phyloP scores from a whole-genome alignment of 495 filamentous ascomycete genomes.

The Massariosphaeria phaeospora region DNA sequence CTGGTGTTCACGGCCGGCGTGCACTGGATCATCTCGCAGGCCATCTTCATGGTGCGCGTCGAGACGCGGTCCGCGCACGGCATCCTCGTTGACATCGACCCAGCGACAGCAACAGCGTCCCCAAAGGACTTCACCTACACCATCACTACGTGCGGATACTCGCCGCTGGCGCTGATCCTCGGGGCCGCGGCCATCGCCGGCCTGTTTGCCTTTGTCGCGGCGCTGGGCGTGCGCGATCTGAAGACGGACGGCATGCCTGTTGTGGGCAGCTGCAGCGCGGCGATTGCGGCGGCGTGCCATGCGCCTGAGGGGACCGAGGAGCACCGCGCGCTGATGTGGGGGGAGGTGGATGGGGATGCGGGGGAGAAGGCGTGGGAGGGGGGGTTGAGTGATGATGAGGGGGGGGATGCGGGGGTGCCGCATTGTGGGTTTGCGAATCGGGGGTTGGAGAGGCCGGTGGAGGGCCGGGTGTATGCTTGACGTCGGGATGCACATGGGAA shows the following conservation, averaged over 20 bases:
- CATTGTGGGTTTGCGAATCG: too few relatives aligned
- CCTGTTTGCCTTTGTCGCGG: background rate
- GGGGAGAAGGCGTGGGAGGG: too few relatives aligned
- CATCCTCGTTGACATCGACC: background rate
- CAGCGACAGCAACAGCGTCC: background rate
- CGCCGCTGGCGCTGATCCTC: background rate
- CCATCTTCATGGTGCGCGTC: slow-evolving; percentile 10
- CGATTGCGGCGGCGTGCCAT: background rate
- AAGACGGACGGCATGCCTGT: background rate
- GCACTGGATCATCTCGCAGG: slow-evolving; percentile 15
- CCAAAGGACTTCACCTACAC: background rate
- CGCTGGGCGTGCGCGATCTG: background rate
- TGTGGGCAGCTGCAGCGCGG: background rate
- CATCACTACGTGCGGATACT: too few relatives aligned
- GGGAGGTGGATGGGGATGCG: too few relatives aligned
- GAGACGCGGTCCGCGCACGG: background rate
- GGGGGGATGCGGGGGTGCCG: too few relatives aligned
- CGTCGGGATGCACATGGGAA: too few relatives aligned
- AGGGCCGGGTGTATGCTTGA: too few relatives aligned
- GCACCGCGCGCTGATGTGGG: too few relatives aligned
- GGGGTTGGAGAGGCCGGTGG: too few relatives aligned
- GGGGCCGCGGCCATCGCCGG: background rate
- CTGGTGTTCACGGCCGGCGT: background rate
- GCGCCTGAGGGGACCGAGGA: too few relatives aligned
- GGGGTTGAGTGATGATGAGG: too few relatives aligned